Evolutionary conservation across 352 stramenopile genomes (phyloP).

Genomic region (Globisporangium radiosum): DNA sequence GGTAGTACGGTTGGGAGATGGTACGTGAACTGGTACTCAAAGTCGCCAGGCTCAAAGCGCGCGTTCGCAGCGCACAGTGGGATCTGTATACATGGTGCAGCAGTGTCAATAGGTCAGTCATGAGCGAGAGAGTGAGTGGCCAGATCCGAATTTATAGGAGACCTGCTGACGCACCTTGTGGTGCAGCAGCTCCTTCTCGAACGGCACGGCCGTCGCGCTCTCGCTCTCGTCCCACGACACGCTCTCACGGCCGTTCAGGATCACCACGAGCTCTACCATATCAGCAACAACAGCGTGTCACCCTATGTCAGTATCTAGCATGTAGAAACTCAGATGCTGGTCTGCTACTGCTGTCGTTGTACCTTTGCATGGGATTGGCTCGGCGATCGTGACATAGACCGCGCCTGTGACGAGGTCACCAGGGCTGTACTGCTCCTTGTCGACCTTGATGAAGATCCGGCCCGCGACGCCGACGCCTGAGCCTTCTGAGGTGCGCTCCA

Average conservation of each 20-base stretch:
- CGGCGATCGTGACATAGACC: slow-evolving; percentile 10
- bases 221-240: slow-evolving; percentile 16
- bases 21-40: slow-evolving; percentile 14
- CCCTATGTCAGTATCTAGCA: too few species aligned
- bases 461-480: slow-evolving; percentile 12
- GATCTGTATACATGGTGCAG: neutral
- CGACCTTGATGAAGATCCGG: slow-evolving; percentile 14
- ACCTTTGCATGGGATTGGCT: slow-evolving; percentile 12
- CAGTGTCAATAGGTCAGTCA: too few species aligned
- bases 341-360: neutral
- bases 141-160: neutral
- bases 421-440: slow-evolving; percentile 13
- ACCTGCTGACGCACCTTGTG: slow-evolving; percentile 4
- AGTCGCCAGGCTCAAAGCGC: slow-evolving; percentile 11
- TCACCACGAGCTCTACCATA: slow-evolving; percentile 8
- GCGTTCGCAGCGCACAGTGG: slow-evolving; percentile 2
- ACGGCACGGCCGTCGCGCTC: slow-evolving; percentile 3
- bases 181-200: slow-evolving; percentile 12
- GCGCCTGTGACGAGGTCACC: slow-evolving; percentile 10
- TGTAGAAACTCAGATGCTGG: too few species aligned
- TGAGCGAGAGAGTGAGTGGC: neutral
- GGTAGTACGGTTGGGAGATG: slow-evolving; percentile 6
- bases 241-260: slow-evolving; percentile 11
- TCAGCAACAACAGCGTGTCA: too few species aligned
- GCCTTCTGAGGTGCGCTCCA: slow-evolving; percentile 13